These are phyloP conservation scores for Fusarium verticillioides DNA, from an alignment of 2,329 filamentous ascomycete genomes.

Conservation along the genomic window DNA sequence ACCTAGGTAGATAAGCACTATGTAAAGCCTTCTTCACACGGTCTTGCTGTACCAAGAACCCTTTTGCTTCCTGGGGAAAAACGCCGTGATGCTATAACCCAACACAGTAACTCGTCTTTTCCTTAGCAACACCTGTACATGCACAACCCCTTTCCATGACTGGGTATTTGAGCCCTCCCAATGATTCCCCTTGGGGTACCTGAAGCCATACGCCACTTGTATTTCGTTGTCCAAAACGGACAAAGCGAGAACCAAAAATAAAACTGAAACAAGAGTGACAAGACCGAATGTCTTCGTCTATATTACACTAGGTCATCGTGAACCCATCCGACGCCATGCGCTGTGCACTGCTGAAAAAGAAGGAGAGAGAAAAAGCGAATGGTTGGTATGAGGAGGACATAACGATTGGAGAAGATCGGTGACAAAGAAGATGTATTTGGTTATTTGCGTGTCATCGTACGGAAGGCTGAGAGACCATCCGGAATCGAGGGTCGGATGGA, in stretches of 20 bases:
- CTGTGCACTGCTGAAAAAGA: conserved; percentile 41
- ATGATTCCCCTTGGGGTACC: conserved; percentile 22
- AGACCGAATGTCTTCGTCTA: conserved; percentile 39
- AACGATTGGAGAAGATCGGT: conserved; percentile 34
- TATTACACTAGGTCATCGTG: conserved; percentile 44
- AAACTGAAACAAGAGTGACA: conserved; percentile 36
- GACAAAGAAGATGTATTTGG: conserved; percentile 39
- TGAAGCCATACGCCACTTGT: conserved; percentile 38
- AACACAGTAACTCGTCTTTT: conserved; percentile 33
- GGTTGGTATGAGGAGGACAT: conserved; percentile 22
- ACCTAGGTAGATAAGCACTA: not conserved
- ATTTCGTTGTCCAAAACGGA: conserved; percentile 41
- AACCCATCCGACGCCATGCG: conserved; percentile 41
- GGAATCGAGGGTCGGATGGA: conserved; percentile 16
- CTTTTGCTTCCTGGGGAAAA: conserved; percentile 32
- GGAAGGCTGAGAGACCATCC: conserved; percentile 22
- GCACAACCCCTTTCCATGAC: conserved; percentile 17
- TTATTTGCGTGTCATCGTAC: conserved; percentile 42
- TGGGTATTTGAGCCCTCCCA: conserved; percentile 34
- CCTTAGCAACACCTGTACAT: conserved; percentile 20
- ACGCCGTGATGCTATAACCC: conserved; percentile 40
- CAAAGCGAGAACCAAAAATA: conserved; percentile 31
- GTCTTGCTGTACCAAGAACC: conserved; percentile 22
- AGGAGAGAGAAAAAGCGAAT: conserved; percentile 31
- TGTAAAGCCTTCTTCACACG: conserved; percentile 7